Base-by-base conservation (phyloP, 192 early-diverging fungal species). In the Coemansia sp. region DNA sequence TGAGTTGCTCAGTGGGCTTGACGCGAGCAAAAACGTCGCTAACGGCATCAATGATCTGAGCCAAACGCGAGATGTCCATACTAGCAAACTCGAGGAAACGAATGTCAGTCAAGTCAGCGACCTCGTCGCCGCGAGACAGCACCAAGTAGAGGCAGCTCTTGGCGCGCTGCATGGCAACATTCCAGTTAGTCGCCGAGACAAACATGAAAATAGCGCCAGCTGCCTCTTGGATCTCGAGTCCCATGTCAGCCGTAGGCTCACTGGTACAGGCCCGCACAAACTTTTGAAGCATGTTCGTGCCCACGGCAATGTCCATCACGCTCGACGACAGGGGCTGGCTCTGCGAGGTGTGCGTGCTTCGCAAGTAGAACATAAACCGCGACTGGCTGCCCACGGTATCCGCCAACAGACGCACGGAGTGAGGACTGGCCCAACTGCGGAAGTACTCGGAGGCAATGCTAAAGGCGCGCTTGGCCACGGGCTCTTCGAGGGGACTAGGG, bases 161-260 rank as follows among this genome's bases (percentile, higher is more conserved):
- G 33, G 90, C 88, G 61, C 89, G 89, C 33, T 88, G 77, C 79
- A 91, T 91, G 6, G 94, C 87, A 6, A 93, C 86, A 57, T 79
- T 77, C 95, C 95, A 98, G 83, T 97, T 98, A 26, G 91, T 88
- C 21, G 94, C 92, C 53, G 92, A 93, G 19, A 96, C 84, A 76
- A 92, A 97, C 77, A 90, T 92, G 39, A 96, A 85, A 33, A 97
- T 88, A 5, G 91, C 74, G 26, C 92, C 92, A 3, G 96, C 94
- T 4, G 91, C 89, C 65, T 92, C 92, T 63, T 90, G 92, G 62
- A 93, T 91, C 66, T 93, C 94, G 46, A 76, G 49, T 6, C 55
- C 17, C 70, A 80, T 42, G 46, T 81, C 78, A 6, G 75, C 66
- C 1, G 69, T 72, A 30, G 85, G 77, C 63, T 72, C 73, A 62